Evolutionary conservation across 2,329 filamentous ascomycete genomes (phyloP), one percentile per base, ranked within the genome.

Genomic region (Sclerotinia spermophila): DNA sequence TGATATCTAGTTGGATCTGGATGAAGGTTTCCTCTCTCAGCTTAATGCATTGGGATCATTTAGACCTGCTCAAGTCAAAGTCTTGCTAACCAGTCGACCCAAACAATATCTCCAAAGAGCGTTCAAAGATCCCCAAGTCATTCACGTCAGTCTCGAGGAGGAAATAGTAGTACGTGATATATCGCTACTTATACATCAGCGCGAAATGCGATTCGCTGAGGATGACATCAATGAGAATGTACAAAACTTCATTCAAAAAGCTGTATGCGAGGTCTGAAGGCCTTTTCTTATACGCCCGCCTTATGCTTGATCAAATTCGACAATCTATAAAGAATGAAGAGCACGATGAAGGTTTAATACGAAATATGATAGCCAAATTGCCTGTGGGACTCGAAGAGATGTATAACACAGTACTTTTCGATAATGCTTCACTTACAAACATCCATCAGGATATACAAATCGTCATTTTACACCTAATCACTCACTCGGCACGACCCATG

Each of bases 71-170:
- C 75, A 73, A 11, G 75, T 83, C 70, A 85, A 84, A 70, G 72
- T 85, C 0, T 38, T 84, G 0, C 77, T 84, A 6, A 84, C 84
- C 0, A 84, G 82, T 71, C 81, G 83, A 0, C 82, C 81, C 1
- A 73, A 79, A 3, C 73, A 76, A 6, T 68, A 70, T 10, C 70
- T 82, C 15, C 79, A 84, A 71, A 59, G 42, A 0, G 71, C 74
- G 1, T 74, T 84, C 10, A 77, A 78, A 44, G 66, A 74, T 3
- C 53, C 73, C 0, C 69, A 70, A 6, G 71, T 77, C n/a, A 61
- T 80, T 17, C 72, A 80, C 1, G 73, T 85, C n/a, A 77, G 80
- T 1, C 78, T 86, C 13, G 77, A 82, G 13, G 40, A 77, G 79
- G 44, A 70, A 69, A 8, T 67, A 76, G 80, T 85, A 1, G 79